phyloP scores from a whole-genome alignment of 2,329 filamentous ascomycete species.

The Bertia moriformis region DNA sequence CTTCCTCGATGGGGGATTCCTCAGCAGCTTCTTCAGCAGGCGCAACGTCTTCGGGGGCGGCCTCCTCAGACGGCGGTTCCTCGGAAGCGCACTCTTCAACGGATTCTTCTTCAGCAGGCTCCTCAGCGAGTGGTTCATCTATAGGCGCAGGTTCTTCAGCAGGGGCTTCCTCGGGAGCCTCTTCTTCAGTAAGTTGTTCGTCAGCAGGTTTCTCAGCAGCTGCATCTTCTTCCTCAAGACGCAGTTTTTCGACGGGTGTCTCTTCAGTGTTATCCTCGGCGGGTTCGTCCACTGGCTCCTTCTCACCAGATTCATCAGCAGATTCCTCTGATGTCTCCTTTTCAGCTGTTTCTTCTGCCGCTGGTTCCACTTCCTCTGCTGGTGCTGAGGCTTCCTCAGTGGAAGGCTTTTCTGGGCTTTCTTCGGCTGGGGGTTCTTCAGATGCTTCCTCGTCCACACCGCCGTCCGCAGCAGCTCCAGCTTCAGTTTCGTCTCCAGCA shows the following conservation, averaged over 20 bases:
- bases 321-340: background rate
- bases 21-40: background rate
- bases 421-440: background rate
- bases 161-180: conserved; percentile 1
- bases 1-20: background rate
- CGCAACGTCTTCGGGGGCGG: background rate
- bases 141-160: conserved; percentile 5
- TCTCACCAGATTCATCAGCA: background rate
- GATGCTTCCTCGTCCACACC: too few species aligned
- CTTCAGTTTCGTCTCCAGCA: background rate
- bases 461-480: background rate
- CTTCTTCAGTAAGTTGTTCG: conserved; percentile 2
- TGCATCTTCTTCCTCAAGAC: background rate
- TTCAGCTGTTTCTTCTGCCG: conserved; percentile 2
- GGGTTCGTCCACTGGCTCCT: conserved; percentile 3
- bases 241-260: background rate
- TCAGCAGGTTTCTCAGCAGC: background rate
- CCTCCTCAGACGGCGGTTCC: conserved; percentile 2
- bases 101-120: conserved; percentile 4
- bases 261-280: conserved; percentile 5
- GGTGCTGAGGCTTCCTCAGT: background rate
- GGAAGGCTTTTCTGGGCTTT: background rate
- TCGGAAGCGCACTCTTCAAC: conserved; percentile 5
- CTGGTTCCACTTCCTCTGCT: conserved; percentile 2
- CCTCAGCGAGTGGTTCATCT: conserved; percentile 6